A percentile compares a stretch with the other conserved stretches of the same genome.
Conservation (phyloP, 2,329 filamentous ascomycete species). For the Claviceps paspali region DNA sequence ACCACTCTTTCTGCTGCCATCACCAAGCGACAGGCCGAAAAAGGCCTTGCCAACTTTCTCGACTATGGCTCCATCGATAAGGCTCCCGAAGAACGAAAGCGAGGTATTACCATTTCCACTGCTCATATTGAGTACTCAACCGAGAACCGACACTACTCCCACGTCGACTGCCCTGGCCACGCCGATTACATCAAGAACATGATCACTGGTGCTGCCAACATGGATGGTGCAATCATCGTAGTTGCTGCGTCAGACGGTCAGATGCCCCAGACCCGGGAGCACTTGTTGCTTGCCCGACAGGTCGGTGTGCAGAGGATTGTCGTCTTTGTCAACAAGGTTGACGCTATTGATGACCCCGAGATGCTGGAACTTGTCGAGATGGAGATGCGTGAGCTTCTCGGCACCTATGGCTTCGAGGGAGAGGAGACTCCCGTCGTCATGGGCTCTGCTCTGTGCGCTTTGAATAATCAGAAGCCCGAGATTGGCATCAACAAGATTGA, state of each 20-base stretch:
- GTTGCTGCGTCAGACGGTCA: slow-evolving; percentile 97
- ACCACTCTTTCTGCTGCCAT: slow-evolving; percentile 97
- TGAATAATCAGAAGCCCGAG: slow-evolving; percentile 74
- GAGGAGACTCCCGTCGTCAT: slow-evolving; percentile 96
- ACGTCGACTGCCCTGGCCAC: slow-evolving; percentile 99
- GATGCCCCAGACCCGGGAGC: slow-evolving; percentile 99
- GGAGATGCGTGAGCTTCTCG: slow-evolving; percentile 97
- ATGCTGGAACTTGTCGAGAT: slow-evolving; percentile 99
- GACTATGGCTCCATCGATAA: slow-evolving; percentile 98
- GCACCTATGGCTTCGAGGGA: slow-evolving; percentile 88
- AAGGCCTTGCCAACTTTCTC: slow-evolving; percentile 86
- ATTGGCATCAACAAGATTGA: slow-evolving; percentile 83
- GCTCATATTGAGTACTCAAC: slow-evolving; percentile 98
- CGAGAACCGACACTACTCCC: slow-evolving; percentile 88
- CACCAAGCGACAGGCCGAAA: slow-evolving; percentile 93
- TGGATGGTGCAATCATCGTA: slow-evolving; percentile 98
- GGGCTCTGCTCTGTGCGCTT: slow-evolving; percentile 87
- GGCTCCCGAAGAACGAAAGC: slow-evolving; percentile 97
- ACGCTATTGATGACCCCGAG: slow-evolving; percentile 91
- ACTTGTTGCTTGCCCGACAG: slow-evolving; percentile 92
- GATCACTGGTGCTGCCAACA: slow-evolving; percentile 98
- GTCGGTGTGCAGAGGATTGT: slow-evolving; percentile 97
- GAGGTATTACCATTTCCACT: slow-evolving; percentile 98
- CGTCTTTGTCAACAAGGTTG: slow-evolving; percentile 99
- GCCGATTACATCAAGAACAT: slow-evolving; percentile 99